Evolutionary conservation across 129 eudicot genomes (phyloP), one percentile per base, ranked within the genome.

Genomic region (Mikania micrantha): DNA sequence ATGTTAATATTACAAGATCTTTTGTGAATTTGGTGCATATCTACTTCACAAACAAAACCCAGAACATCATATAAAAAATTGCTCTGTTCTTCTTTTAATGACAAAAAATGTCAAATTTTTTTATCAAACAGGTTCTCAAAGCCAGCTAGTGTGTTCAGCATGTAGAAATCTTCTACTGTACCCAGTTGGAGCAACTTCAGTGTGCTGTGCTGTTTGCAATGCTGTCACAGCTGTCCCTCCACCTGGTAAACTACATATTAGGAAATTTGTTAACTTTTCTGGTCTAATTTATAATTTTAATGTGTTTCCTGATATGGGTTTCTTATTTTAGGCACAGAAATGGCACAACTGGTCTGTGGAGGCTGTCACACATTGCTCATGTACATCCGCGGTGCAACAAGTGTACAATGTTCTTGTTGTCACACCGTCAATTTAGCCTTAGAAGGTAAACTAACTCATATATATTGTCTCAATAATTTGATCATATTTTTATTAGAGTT

Each of bases 271-370:
- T 7, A 4, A 24, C 2, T 12, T 57, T 58, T 9, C 2, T 2
- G 39, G 19, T 0, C 27, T 56, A 63, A 25, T 5, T 58, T 25
- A 15, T 53, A n/a, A 0, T 9, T 48, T 17, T 31, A 32, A 21
- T 19, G 1, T 20, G 52, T 63, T 53, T 42, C 36, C 3, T 66
- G 29, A 74, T 24, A 32, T 35, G 35, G 11, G 16, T 58, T 52
- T 38, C 3, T 68, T 16, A 49, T 36, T 63, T 71, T 69, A 85
- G 96, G 96, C 25, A 88, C 91, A 0, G 96, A 88, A 77, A 88
- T 80, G 88, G 96, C 96, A n/a, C 96, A 85, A 62, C 40, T 88
- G 76, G 83, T 88, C 24, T 88, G 96, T 78, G 96, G 91, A 76
- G 91, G 96, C 24, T 88, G 90, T 61, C 95, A 84, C 78, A 87